These are phyloP conservation scores for Epicoccum nigrum DNA, from an alignment of 2,329 filamentous ascomycete genomes.

Conservation along the genomic window DNA sequence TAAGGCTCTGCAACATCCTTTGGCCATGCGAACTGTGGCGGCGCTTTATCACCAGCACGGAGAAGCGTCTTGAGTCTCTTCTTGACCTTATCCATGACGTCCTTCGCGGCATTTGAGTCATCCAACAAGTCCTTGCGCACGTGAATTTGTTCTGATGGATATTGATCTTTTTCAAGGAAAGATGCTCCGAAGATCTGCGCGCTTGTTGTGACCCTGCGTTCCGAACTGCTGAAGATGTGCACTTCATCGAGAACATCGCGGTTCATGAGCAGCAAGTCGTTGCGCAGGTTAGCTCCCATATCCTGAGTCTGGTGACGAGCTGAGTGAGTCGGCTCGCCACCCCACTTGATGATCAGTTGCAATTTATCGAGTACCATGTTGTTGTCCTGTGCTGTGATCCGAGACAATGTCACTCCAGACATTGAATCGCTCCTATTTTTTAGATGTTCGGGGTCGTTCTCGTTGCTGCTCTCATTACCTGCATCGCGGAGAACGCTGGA, in stretches of 20 bases:
- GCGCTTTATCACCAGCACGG: constrained; percentile 89
- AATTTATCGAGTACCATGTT: constrained; percentile 93
- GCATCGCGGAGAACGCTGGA: constrained; percentile 32
- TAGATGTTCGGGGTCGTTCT: constrained; percentile 24
- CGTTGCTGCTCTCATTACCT: constrained; percentile 21
- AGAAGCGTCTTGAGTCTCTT: constrained; percentile 96
- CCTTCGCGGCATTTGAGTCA: constrained; percentile 97
- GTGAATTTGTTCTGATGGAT: constrained; percentile 83
- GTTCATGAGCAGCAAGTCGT: constrained; percentile 92
- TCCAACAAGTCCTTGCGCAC: constrained; percentile 94
- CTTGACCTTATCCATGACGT: constrained; percentile 99
- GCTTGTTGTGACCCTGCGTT: constrained; percentile 91
- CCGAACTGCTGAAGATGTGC: constrained; percentile 92
- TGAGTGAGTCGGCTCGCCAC: constrained; percentile 95
- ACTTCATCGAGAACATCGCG: constrained; percentile 90
- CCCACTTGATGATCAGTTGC: constrained; percentile 98
- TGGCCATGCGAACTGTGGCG: constrained; percentile 97
- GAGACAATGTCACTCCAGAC: constrained; percentile 87
- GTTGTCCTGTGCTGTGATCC: constrained; percentile 91
- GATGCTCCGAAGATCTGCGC: constrained; percentile 94
- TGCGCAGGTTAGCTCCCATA: constrained; percentile 92
- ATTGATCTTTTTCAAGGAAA: constrained; percentile 85
- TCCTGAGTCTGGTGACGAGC: constrained; percentile 96
- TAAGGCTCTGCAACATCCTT: constrained; percentile 92
- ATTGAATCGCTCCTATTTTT: constrained; percentile 73